Base-by-base conservation (phyloP, 805 yeast species). In the Yarrowia phangngaensis region DNA sequence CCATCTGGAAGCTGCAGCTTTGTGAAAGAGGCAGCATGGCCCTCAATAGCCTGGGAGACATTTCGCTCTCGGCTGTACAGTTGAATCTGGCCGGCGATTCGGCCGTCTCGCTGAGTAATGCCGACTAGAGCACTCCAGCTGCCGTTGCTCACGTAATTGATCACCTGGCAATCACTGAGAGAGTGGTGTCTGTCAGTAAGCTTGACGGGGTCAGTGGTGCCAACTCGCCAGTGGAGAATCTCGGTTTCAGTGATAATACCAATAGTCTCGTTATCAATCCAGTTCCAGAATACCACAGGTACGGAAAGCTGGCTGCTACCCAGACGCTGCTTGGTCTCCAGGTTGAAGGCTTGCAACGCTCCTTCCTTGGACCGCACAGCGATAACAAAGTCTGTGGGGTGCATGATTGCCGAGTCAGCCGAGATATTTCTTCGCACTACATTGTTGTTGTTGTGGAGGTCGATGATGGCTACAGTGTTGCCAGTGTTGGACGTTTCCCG, bases 381-480 rank as follows among this genome's bases (percentile, higher is more conserved):
- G 59, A 92, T 88, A 55, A 89, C 87, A 67, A 83, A 80, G 65
- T 82, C 79, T n/a, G 69, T 62, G 24, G 98, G 97, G 67, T 88
- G 94, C 92, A 92, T 81, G 63, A 92, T 92, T 43, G 97, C 97
- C 54, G 88, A 84, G 68, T 92, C 99, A 34, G 98, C 99, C 50
- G 85, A 76, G 95, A 92, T 92, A 65, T 85, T 84, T 68, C 92
- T 90, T 63, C 94, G 80, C 16, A 84, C 82, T 53, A 89, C 79
- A 58, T 78, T 76, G 67, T 85, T 85, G 70, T 79, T 79, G 63
- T 84, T 80, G 55, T 78, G 74, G 61, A 92, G 73, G 63, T 92
- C 94, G 54, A 92, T 78, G 60, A 92, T 92, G 33, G 95, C 95
- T 48, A 94, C 97, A 61, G 65, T 70, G 68, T 87, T 89, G 53